Evolutionary conservation across 495 filamentous ascomycete genomes (phyloP), one percentile per base, ranked within the genome.

Genomic region (Xylaria bambusicola): DNA sequence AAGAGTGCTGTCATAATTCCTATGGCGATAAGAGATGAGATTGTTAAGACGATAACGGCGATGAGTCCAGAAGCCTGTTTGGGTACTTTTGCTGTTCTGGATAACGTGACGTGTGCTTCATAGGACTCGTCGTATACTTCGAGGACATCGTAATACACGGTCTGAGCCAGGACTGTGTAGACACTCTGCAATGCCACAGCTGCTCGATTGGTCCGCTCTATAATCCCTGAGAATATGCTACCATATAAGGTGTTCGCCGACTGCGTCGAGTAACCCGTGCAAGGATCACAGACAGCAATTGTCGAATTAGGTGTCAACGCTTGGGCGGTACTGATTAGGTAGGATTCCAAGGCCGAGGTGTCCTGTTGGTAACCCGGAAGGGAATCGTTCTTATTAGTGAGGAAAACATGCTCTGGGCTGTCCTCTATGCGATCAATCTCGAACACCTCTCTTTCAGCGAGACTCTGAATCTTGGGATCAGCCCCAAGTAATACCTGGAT

Each of bases 401-500:
- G 29, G n/a, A 33, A 49, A 49, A 31, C 46, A 8, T 49, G 46
- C 0, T 49, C 10, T 17, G 46, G 46, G 15, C 31, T 27, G n/a
- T 49, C 46, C 20, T 49, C 8, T 5, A 49, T 49, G 4, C n/a
- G 15, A 9, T 49, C 15, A 4, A 49, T 9, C 7, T 49, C 27
- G 27, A 49, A 49, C 27, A 49, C 46, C 10, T 17, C 46, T 21
- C 46, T 31, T 31, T 49, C 46, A 6, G n/a, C 31, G 46, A 49
- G 31, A 49, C 46, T 10, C 17, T 49, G 46, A 27, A 33, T 49
- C 18, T 24, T 29, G 15, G 46, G 46, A 20, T 49, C 46, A 33
- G 46, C 46, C 26, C 46, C 46, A 17, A 49, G 26, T 21, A 33
- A 5, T 1, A 49, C 46, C 9, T 49, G 26, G 7, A 49, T 49